phyloP scores from a whole-genome alignment of 2,329 filamentous ascomycete genomes.

The Botrytis cinerea region DNA sequence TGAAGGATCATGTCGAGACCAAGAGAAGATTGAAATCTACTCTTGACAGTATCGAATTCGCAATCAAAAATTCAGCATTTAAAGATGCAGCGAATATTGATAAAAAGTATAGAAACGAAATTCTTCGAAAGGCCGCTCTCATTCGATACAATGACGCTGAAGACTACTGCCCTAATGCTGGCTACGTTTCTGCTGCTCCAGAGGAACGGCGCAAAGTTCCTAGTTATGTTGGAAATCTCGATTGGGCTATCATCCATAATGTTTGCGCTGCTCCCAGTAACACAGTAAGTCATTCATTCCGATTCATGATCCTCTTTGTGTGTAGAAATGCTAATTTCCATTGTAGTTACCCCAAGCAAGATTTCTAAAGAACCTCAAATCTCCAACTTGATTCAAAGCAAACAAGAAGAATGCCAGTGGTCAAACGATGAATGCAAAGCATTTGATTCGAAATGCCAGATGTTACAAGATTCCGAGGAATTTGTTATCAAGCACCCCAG shows the following conservation, averaged over 20 bases:
- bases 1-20: neutral
- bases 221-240: neutral
- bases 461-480: fast-evolving
- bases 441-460: neutral
- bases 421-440: neutral
- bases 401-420: too few relatives aligned
- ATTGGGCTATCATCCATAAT: neutral
- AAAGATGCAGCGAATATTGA: neutral
- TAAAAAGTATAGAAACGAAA: neutral
- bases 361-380: neutral
- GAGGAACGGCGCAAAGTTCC: neutral
- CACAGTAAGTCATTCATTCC: neutral
- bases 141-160: neutral
- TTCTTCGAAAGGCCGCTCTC: too few relatives aligned
- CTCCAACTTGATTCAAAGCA: too few relatives aligned
- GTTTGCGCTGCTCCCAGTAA: neutral
- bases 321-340: neutral
- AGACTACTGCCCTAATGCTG: neutral
- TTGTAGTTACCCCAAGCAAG: neutral
- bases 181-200: neutral
- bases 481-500: neutral
- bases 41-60: neutral
- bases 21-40: neutral
- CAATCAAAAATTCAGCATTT: too few relatives aligned
- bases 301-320: neutral